Percentiles rank a stretch among this genome's conserved stretches.
These are phyloP conservation scores for Verticillium dahliae DNA, from an alignment of 2,329 filamentous ascomycete genomes.

Conservation along the genomic window DNA sequence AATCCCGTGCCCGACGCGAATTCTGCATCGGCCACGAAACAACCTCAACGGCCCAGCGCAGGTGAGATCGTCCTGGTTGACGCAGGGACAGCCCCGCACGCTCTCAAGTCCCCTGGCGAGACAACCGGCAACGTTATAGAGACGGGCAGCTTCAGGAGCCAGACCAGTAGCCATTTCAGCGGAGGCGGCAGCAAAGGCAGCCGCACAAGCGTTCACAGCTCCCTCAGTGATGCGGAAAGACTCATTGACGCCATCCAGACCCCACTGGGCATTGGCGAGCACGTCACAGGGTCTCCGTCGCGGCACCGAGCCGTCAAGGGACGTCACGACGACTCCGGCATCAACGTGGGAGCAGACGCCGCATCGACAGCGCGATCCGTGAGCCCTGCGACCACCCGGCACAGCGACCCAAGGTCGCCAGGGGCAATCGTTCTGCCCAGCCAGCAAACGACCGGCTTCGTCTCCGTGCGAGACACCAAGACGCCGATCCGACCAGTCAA, in stretches of 20 bases:
- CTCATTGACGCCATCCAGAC: slow-evolving; percentile 67
- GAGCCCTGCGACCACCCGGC: neutral
- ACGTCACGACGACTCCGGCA: neutral
- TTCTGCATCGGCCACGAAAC: slow-evolving; percentile 22
- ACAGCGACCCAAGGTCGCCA: slow-evolving; percentile 11
- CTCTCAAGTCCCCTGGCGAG: neutral
- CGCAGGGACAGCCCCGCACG: slow-evolving; percentile 23
- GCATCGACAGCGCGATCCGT: neutral
- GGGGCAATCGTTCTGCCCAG: slow-evolving; percentile 12
- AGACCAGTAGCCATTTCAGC: slow-evolving; percentile 12
- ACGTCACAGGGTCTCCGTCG: neutral
- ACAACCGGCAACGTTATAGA: slow-evolving; percentile 6
- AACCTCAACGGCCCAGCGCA: slow-evolving; percentile 22
- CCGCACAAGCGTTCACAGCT: slow-evolving; percentile 38
- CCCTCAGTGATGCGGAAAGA: slow-evolving; percentile 58
- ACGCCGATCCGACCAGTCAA: slow-evolving; percentile 40
- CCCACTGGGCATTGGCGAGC: slow-evolving; percentile 33
- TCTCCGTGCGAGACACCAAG: slow-evolving; percentile 34
- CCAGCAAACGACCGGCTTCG: slow-evolving; percentile 23
- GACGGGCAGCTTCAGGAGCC: slow-evolving; percentile 24
- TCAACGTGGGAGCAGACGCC: neutral
- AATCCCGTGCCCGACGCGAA: slow-evolving; percentile 17
- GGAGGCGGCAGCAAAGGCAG: slow-evolving; percentile 30
- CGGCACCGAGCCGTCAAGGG: slow-evolving; percentile 14
- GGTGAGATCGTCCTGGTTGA: slow-evolving; percentile 60